phyloP scores from a whole-genome alignment of 2,329 filamentous ascomycete species.

The Ilyonectria robusta region DNA sequence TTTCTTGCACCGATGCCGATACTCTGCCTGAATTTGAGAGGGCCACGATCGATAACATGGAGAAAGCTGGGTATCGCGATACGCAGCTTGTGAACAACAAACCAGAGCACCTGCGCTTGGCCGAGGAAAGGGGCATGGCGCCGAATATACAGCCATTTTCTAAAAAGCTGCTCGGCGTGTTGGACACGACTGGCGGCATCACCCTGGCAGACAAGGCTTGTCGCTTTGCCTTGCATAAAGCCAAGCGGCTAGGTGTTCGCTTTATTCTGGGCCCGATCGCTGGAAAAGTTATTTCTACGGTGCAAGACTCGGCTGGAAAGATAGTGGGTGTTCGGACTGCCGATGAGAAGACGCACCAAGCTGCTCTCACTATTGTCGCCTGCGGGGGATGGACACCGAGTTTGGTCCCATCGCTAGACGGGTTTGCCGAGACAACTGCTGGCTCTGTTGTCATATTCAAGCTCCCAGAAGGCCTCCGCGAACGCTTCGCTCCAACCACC shows the following conservation, averaged over 20 bases:
- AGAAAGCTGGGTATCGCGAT: not conserved
- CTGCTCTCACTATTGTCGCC: constrained; percentile 3
- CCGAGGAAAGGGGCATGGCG: not conserved
- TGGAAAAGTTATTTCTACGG: not conserved
- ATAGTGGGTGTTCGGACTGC: constrained; percentile 1
- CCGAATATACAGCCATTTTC: constrained; percentile 4
- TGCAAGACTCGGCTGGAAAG: not conserved
- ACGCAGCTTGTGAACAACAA: constrained; percentile 8
- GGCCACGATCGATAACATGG: not conserved
- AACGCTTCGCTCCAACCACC: no score
- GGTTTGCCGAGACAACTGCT: no score
- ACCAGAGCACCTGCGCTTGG: not conserved
- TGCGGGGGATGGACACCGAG: constrained; percentile 1
- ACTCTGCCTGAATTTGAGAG: no score
- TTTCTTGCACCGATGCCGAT: no score
- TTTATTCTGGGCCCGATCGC: not conserved
- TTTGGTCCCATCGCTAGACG: no score
- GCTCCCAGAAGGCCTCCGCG: no score
- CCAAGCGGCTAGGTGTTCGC: not conserved
- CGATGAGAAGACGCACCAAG: not conserved
- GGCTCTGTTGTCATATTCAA: no score
- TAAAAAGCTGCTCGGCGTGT: not conserved
- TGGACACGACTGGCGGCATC: constrained; percentile 3
- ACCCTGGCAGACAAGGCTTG: constrained; percentile 14
- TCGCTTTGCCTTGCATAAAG: constrained; percentile 18